Base-by-base conservation (phyloP, 2,329 filamentous ascomycete genomes). In the Neonectria punicea region DNA sequence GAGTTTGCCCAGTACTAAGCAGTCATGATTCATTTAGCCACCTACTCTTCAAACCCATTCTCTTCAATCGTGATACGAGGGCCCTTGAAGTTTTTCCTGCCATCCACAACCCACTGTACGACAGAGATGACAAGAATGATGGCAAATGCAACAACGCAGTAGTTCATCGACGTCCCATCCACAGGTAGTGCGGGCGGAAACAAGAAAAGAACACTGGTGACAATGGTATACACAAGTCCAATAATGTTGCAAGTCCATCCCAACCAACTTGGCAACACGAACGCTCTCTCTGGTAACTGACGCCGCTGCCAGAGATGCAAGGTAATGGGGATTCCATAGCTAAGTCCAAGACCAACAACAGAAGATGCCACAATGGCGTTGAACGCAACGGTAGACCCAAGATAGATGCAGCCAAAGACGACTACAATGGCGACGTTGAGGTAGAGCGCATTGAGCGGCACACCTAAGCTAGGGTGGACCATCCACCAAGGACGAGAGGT, bases 281-380 rank as follows among this genome's bases (percentile, higher is more conserved):
- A 82, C 0, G 75, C 74, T 8, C 77, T 61, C 4, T 86, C 83
- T 0, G 91, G 91, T 7, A 93, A 80, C 88, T 88, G 36, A 82
- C 90, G 84, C 14, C 90, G 88, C 4, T 87, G 86, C 4, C 91
- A 76, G 59, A 88, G 86, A 72, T 93, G 92, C 69, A 94, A 88
- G 0, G 86, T 83, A 51, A 93, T 87, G 0, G 92, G 92, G 43
- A 94, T 92, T 6, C 87, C 92, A 70, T 94, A 94, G 2, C 90
- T 90, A 5, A 94, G 80, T 7, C 90, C 88, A 0, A 94, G 83
- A 1, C 91, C 87, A 8, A 93, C 90, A 0, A 94, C 91, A 0
- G 90, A 91, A 0, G 90, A 87, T 0, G 90, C 88, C 1, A 91
- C 85, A 70, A 93, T 91, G 14, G 90, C 90, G 46, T 90, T 92